Evolutionary conservation across 768 basidiomycete species (phyloP), one percentile per base, ranked within the genome.

Genomic region (Pluteus cervinus): DNA sequence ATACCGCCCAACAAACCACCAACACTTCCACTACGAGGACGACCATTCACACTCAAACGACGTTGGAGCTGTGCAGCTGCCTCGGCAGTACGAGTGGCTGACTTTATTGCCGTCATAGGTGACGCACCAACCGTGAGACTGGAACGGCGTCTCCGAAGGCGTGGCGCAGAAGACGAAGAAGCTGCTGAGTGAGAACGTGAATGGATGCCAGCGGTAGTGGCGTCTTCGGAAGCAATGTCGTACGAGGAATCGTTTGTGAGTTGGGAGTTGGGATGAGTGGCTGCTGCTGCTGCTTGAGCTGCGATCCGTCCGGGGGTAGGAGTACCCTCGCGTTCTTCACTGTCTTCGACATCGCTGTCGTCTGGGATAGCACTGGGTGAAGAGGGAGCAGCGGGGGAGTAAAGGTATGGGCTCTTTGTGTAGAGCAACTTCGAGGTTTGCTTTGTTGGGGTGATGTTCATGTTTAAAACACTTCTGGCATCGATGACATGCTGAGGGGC

Each of bases 111-210:
- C 28, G 65, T 64, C 57, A 81, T 72, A 2, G 79, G 76, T 6
- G 68, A 75, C 9, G 65, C 60, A 3, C 57, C 66, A 15, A 76
- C 43, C 4, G 74, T 81, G 21, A 84, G 55, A 24, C 79, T 82
- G 12, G 79, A 81, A 28, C 79, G 75, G 28, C 82, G 73, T 36
- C 68, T 71, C 32, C 82, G 75, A 18, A 77, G 66, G 23, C 66
- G 67, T 17, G 72, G 70, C 18, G 40, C 33, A 28, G 50, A 10
- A 44, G 41, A 14, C 44, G 47, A 12, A 40, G 26, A 18, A 30
- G 30, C 22, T 42, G 25, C 14, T 8, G 39, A 26, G 32, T 17
- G 35, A 33, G 4, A 39, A 51, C 7, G 45, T 45, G 18, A 50
- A 42, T 43, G 35, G 14, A 23, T 5, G 17, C 14, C 25, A 23